These are phyloP conservation scores for Mallotus nudiflorus DNA, from an alignment of 345 rosid genomes.

Conservation along the genomic window DNA sequence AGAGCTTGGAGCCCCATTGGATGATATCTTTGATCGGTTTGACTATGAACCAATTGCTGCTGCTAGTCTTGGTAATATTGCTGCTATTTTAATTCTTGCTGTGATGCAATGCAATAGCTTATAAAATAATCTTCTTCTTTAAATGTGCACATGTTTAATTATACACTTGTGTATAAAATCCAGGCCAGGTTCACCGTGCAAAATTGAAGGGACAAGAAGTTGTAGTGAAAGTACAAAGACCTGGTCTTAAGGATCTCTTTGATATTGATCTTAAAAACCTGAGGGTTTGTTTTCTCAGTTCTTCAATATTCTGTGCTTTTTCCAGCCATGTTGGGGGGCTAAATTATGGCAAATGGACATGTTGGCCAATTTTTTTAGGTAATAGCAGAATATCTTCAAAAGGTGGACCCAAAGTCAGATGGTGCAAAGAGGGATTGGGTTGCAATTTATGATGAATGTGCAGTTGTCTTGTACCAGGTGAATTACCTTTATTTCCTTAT, in stretches of 20 bases:
- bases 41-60: slow-evolving; percentile 97
- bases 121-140: slow-evolving; percentile 1
- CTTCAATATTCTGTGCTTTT: neutral
- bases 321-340: neutral
- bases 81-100: slow-evolving; percentile 4
- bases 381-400: slow-evolving; percentile 95
- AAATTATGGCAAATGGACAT: slow-evolving; percentile 17
- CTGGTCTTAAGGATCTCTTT: slow-evolving; percentile 93
- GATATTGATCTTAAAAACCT: slow-evolving; percentile 95
- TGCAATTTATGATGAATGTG: slow-evolving; percentile 99
- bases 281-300: slow-evolving; percentile 58
- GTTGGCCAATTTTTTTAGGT: slow-evolving; percentile 48
- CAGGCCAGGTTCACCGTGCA: slow-evolving; percentile 99
- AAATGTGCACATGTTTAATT: neutral
- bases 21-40: slow-evolving; percentile 67
- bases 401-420: slow-evolving; percentile 96
- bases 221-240: slow-evolving; percentile 95
- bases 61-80: slow-evolving; percentile 86
- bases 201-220: slow-evolving; percentile 85
- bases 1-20: slow-evolving; percentile 84
- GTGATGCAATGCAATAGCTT: neutral
- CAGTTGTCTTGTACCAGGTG: slow-evolving; percentile 88
- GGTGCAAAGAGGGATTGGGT: slow-evolving; percentile 99
- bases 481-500: slow-evolving; percentile 14
- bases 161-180: slow-evolving; percentile 5